Conservation (phyloP, 306 rosid species). For the Sicyos baderoa region DNA sequence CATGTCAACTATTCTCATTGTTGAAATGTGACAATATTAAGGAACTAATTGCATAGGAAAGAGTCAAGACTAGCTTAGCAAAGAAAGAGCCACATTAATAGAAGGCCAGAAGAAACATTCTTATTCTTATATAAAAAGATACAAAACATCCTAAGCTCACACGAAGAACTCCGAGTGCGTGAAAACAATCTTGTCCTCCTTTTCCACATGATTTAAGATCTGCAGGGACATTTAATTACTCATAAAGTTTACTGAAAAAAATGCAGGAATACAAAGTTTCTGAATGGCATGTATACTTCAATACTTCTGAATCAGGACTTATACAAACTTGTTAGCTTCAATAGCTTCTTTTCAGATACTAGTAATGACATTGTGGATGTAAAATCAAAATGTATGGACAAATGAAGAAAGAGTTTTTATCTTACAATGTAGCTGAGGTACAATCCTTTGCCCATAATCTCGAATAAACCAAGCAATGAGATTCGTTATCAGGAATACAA, state of each 20-base stretch:
- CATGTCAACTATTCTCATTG: neutral
- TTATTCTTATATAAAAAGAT: conserved; percentile 33
- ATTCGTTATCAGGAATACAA: conserved; percentile 55
- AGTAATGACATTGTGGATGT: neutral
- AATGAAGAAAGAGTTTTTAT: conserved; percentile 19
- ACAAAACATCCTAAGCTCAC: conserved; percentile 81
- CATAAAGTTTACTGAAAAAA: neutral
- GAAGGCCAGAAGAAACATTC: neutral
- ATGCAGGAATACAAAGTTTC: neutral
- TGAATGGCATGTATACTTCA: neutral
- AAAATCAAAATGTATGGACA: neutral
- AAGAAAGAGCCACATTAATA: neutral
- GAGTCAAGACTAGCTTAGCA: too few species aligned
- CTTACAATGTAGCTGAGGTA: conserved; percentile 54
- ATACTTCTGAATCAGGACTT: conserved; percentile 1
- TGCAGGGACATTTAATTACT: conserved; percentile 25
- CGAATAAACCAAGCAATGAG: conserved; percentile 81
- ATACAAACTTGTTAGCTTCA: conserved; percentile 1
- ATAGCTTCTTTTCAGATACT: neutral
- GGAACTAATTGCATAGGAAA: neutral
- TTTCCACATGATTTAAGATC: conserved; percentile 67
- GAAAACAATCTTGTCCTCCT: conserved; percentile 57
- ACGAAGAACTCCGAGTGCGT: conserved; percentile 66
- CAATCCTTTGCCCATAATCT: conserved; percentile 61
- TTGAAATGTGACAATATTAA: neutral